A percentile compares a stretch with the other conserved stretches of the same genome.
Evolutionary conservation across 2,329 filamentous ascomycete species (phyloP).

Genomic region (Cadophora sp.): DNA sequence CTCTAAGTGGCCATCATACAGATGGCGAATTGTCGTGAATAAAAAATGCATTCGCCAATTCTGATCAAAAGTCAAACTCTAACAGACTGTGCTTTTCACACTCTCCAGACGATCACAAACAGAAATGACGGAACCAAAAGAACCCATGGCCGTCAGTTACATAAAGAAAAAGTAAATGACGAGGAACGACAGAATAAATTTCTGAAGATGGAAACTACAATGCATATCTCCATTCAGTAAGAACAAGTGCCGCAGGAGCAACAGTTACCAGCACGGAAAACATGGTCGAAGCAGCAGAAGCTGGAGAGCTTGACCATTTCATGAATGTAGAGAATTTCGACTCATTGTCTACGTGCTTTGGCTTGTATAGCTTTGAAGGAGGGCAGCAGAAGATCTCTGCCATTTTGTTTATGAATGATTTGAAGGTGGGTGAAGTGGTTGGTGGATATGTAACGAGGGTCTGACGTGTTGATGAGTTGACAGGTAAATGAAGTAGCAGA

Average conservation of each 20-base stretch:
- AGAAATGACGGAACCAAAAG: no score
- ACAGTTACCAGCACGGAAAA: constrained; percentile 20
- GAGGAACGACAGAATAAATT: no score
- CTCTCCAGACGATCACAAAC: no score
- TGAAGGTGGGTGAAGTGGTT: neutral
- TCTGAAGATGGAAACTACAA: neutral
- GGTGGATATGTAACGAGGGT: neutral
- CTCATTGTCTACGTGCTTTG: neutral
- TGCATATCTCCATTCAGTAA: constrained; percentile 6
- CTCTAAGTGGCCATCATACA: no score
- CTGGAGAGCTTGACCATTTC: neutral
- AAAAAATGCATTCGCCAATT: no score
- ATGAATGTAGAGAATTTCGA: neutral
- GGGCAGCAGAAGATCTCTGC: neutral
- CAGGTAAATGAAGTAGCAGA: no score
- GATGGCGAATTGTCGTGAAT: no score
- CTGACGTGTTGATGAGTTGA: no score
- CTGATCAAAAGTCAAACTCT: no score
- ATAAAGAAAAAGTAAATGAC: no score
- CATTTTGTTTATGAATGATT: neutral
- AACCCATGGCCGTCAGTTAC: no score
- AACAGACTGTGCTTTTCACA: no score
- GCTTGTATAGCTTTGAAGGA: neutral
- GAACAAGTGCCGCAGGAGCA: constrained; percentile 20
- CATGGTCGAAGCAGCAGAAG: neutral